Conservation (phyloP, 352 stramenopile species). For the Phytophthora meadii region DNA sequence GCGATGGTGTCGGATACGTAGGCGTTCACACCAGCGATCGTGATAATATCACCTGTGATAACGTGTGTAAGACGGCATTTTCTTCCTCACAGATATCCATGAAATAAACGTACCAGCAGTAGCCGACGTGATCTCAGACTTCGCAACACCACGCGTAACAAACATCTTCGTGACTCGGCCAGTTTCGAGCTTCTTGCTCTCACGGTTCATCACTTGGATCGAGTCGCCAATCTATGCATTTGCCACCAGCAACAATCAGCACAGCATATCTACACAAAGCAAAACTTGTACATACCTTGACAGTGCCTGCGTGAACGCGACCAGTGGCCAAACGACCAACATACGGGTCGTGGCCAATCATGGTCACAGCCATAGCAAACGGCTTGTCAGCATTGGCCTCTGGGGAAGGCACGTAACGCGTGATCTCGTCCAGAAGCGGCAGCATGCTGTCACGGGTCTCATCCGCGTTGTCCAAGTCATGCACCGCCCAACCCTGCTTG, state of each 20-base stretch:
- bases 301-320: slow-evolving; percentile 93
- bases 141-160: slow-evolving; percentile 77
- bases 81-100: background rate
- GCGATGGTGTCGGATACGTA: slow-evolving; percentile 92
- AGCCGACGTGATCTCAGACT: slow-evolving; percentile 89
- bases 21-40: slow-evolving; percentile 94
- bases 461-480: slow-evolving; percentile 79
- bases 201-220: slow-evolving; percentile 91
- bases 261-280: background rate
- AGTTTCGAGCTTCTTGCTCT: slow-evolving; percentile 80
- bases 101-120: slow-evolving; percentile 61
- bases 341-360: slow-evolving; percentile 97
- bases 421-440: slow-evolving; percentile 97
- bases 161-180: slow-evolving; percentile 91
- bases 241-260: slow-evolving; percentile 11
- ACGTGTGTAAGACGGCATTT: background rate
- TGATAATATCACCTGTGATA: slow-evolving; percentile 95
- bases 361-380: slow-evolving; percentile 97
- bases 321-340: slow-evolving; percentile 97
- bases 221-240: slow-evolving; percentile 76
- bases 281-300: slow-evolving; percentile 52
- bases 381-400: slow-evolving; percentile 74
- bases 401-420: slow-evolving; percentile 93
- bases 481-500: slow-evolving; percentile 96
- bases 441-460: slow-evolving; percentile 90